Evolutionary conservation across 345 rosid species (phyloP), one percentile per base, ranked within the genome.

Genomic region (Erodium maritimum): DNA sequence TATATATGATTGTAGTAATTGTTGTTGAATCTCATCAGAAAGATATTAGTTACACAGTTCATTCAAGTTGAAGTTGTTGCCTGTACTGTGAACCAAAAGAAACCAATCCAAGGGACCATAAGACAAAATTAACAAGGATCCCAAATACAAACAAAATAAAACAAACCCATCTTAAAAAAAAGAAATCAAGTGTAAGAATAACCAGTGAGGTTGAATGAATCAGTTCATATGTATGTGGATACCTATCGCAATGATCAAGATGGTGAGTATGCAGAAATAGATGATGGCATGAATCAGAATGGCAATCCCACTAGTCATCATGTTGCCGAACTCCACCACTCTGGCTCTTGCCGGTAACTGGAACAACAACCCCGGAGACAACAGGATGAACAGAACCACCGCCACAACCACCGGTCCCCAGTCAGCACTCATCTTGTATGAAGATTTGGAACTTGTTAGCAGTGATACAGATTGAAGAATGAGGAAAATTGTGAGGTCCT

Each of bases 261-360:
- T 83, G 20, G 96, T 89, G 67, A 81, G 46, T 46, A 93, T 78
- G 65, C 96, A 85, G 18, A 93, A 85, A 69, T 75, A 93, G 50
- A 86, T 76, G 37, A 93, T 22, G n/a, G 99, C 99, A 55, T 93
- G 96, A 63, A 87, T 60, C 52, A 93, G 79, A 37, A 93, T 89
- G 0, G 99, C 74, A 14, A 89, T 89, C 65, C 95, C 96, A 54
- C 99, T 88, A 1, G 95, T 91, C 19, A 63, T 66, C 96, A 89
- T 83, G 82, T 89, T 91, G n/a, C 96, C 98, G 21, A 91, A 91
- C 66, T 91, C 98, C 12, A 87, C 69, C 55, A 91, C 86, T 48
- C 96, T 75, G 0, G 70, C 65, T 33, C 80, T 88, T 16, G 94
- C 86, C 0, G 98, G 98, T 52, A 89, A 23, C 80, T 91, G 98